Evolutionary conservation across 441 rosid species (phyloP), one percentile per base, ranked within the genome.

Genomic region (Corymbia calophylla): DNA sequence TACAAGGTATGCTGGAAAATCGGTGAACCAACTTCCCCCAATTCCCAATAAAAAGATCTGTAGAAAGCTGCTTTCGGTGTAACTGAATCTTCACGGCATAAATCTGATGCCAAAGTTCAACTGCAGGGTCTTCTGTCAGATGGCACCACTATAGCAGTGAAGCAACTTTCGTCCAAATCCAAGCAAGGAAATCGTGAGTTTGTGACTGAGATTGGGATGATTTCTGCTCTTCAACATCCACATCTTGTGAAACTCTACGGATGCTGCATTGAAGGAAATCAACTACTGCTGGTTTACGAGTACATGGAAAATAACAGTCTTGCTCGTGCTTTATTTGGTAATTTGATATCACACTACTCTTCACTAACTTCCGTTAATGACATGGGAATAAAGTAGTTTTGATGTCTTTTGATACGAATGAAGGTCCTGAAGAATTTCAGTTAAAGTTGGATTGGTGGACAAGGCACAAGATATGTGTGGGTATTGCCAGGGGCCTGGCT

Each of bases 151-250:
- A 56, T 88, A 51, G 89, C 87, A 11, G 89, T 88, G 21, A 88
- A 88, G 89, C 86, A 88, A 9, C 87, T 88, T 49, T 77, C 86
- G 1, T 25, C 85, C 27, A 88, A 80, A 39, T 88, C 89, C 4
- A 88, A 88, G 16, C 89, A 80, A 80, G 89, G 89, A 31, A 88
- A 77, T 31, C 89, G 89, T 88, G 89, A 88, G 62, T 88, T 88
- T 53, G 84, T 88, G 87, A 88, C 77, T 77, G 89, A 88, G 89
- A 9, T 88, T 19, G 89, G 86, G 54, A 88, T 80, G 89, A 77
- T 77, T 10, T 88, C 89, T 14, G 89, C 87, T 77, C 86, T 88
- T 88, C 87, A 88, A 13, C 87, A 88, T 62, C 89, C 89, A 6
- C 68, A 88, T 54, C 89, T 88, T 27, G 89, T 88, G 29, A 88